Conservation (phyloP, 1,284 basidiomycete genomes). For the Fomitopsis pinicola region DNA sequence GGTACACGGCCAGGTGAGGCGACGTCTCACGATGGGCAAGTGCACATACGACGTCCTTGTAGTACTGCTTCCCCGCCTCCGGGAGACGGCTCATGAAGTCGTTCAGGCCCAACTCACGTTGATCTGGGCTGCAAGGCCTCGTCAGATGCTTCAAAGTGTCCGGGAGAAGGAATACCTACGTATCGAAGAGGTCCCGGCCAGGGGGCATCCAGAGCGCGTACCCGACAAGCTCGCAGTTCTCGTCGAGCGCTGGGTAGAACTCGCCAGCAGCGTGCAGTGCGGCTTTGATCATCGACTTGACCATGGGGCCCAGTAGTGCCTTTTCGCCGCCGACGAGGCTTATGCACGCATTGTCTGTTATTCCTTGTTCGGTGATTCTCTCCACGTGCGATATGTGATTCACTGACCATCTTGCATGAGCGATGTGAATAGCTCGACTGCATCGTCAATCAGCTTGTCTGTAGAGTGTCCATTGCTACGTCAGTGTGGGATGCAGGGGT, state of each 20-base stretch:
- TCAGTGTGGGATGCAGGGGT: no score
- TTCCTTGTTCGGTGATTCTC: neutral
- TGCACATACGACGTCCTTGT: constrained; percentile 11
- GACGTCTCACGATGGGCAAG: neutral
- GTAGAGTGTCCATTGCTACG: no score
- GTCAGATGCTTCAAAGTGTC: neutral
- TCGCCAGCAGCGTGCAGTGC: constrained; percentile 15
- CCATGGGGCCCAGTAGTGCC: constrained; percentile 4
- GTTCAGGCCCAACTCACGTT: constrained; percentile 12
- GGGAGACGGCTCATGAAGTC: constrained; percentile 14
- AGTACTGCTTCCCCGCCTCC: constrained; percentile 14
- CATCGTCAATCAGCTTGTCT: constrained; percentile 10
- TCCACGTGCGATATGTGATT: neutral
- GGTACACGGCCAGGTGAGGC: neutral
- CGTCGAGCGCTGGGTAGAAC: constrained; percentile 16
- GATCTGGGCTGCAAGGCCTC: constrained; percentile 11
- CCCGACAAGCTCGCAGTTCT: constrained; percentile 13
- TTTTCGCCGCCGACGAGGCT: constrained; percentile 14
- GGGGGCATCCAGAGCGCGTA: constrained; percentile 19
- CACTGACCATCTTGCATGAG: constrained; percentile 14
- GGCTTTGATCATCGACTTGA: constrained; percentile 16
- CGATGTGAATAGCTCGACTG: constrained; percentile 8
- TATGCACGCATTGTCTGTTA: constrained; percentile 6
- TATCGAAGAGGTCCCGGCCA: constrained; percentile 15
- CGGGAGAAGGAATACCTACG: constrained; percentile 7